Evolutionary conservation across 345 rosid species (phyloP).

Genomic region (Hypericum androsaemum): DNA sequence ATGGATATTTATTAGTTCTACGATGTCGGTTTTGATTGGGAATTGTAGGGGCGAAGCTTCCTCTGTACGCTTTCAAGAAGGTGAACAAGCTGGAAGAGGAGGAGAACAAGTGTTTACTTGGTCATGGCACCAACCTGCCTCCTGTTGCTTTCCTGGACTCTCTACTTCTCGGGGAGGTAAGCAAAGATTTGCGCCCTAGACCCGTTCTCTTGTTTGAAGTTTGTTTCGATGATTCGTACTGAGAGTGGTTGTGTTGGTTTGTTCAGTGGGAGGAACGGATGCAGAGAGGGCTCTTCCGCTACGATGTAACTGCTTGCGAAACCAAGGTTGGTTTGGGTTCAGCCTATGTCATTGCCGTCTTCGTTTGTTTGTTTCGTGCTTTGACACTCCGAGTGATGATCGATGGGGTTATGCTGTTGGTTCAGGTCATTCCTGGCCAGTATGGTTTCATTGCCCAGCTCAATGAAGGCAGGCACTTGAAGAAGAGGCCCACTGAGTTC

Average conservation of each 20-base stretch:
- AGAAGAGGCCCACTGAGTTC: conserved; percentile 18
- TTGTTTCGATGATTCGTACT: background rate
- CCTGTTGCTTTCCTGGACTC: conserved; percentile 66
- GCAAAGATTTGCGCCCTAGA: background rate
- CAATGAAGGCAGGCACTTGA: conserved; percentile 15
- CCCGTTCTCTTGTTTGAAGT: background rate
- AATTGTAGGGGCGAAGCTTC: conserved; percentile 53
- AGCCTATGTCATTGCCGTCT: background rate
- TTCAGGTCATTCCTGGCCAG: conserved; percentile 37
- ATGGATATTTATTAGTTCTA: no score
- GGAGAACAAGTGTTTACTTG: conserved; percentile 14
- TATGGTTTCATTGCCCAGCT: conserved; percentile 14
- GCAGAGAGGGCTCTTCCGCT: conserved; percentile 12
- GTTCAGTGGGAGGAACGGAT: conserved; percentile 13
- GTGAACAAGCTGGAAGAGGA: conserved; percentile 17
- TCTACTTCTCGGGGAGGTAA: conserved; percentile 66
- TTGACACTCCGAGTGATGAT: background rate
- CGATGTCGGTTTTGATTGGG: no score
- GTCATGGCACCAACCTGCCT: conserved; percentile 24
- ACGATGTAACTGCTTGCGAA: conserved; percentile 10
- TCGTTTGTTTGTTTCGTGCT: background rate
- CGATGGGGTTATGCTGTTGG: background rate
- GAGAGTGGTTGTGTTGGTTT: conserved; percentile 2
- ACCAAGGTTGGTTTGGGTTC: conserved; percentile 2
- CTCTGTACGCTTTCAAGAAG: conserved; percentile 63